Evolutionary conservation across 305 asterid genomes (phyloP), one percentile per base, ranked within the genome.

Genomic region (Fraxinus xanthoxyloides): DNA sequence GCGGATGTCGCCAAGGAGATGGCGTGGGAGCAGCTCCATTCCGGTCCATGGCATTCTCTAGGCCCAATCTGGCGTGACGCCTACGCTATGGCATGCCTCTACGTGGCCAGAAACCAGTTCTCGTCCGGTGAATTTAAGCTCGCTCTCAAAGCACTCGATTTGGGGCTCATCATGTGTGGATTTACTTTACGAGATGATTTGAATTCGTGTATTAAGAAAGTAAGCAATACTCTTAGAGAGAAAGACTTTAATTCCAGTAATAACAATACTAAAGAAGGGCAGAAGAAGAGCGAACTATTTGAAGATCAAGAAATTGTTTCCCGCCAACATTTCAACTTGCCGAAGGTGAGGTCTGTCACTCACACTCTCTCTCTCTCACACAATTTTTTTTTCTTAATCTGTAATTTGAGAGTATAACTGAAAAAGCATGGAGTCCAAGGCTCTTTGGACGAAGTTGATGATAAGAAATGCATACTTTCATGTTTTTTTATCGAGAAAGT

Each of bases 1-100:
- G 99, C 99, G 83, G 99, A 95, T 93, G 98, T 94, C 65, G 95
- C 98, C 34, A 88, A 82, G 84, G 99, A 95, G 85, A 87, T 95
- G 92, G 99, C 99, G 1, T 95, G 99, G 99, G 99, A 95, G 82
- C 99, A 95, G 89, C 91, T 95, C 26, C 98, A 95, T 72, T 93
- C 95, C 1, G 99, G 99, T 0, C 99, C 98, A n/a, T 95, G 99
- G 99, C 91, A 94, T 85, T 91, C 99, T 3, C 95, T 95, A 56
- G 87, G 88, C 4, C 98, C 99, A 23, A 72, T 94, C 21, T 95
- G 99, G 99, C 89, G 99, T 31, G 99, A 95, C 80, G 98, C 99
- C 43, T 95, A 95, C 77, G 83, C 99, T 69, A 90, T 93, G 88
- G 96, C 99, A 80, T 94, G 97, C 85, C 87, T 95, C 59, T 92